These are phyloP conservation scores for Phoma sp. DNA, from an alignment of 2,329 filamentous ascomycete species.

Conservation along the genomic window DNA sequence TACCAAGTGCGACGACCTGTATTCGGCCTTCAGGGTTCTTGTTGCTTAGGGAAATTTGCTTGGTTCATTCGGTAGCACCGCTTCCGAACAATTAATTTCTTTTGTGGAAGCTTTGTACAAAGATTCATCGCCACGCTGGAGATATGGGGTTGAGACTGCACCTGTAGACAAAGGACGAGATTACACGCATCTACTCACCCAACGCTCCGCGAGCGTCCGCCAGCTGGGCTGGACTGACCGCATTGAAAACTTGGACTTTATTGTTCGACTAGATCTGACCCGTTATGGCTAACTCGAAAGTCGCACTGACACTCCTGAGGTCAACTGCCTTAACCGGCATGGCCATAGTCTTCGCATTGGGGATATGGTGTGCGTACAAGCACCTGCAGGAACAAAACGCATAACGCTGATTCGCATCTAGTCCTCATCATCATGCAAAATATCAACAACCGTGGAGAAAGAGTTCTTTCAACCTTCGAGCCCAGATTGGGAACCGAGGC, in stretches of 20 bases:
- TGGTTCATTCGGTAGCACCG: not conserved
- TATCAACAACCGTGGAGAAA: conserved; percentile 8
- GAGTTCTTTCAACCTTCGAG: not conserved
- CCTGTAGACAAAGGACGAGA: not conserved
- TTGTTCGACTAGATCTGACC: not conserved
- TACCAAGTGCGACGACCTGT: conserved; percentile 11
- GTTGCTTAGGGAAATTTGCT: not conserved
- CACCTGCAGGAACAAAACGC: not conserved
- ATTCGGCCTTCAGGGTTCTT: not conserved
- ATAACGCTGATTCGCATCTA: not conserved
- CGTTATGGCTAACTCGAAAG: not conserved
- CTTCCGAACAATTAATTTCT: conserved; percentile 11
- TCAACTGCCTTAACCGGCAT: conserved; percentile 25
- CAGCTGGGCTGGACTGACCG: conserved; percentile 1
- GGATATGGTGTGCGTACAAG: conserved; percentile 28
- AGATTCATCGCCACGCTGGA: conserved; percentile 8
- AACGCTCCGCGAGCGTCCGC: not conserved
- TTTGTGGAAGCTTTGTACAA: conserved; percentile 11
- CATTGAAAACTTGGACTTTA: not conserved
- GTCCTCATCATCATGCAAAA: conserved; percentile 4
- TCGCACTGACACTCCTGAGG: conserved; percentile 22
- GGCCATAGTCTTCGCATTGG: conserved; percentile 23
- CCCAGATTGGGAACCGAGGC: not conserved
- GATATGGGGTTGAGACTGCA: not conserved
- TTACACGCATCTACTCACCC: not conserved